Conservation (phyloP, 1,284 basidiomycete genomes). For the Ceratobasidium theobromae region DNA sequence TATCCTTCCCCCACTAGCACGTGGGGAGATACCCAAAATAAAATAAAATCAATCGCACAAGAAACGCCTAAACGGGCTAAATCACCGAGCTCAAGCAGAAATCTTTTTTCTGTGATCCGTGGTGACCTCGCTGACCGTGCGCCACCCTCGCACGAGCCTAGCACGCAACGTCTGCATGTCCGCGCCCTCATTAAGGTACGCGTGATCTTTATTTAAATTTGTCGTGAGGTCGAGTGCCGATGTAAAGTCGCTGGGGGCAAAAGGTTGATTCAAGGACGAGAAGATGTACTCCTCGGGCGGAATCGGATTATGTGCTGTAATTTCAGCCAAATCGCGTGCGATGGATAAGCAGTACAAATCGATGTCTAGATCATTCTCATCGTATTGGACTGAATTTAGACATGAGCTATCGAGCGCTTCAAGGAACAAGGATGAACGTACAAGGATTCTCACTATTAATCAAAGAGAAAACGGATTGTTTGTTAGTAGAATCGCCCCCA, state of each 20-base stretch:
- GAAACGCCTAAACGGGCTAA: not conserved
- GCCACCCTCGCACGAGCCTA: conserved; percentile 59
- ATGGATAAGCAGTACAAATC: conserved; percentile 63
- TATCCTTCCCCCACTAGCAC: no score
- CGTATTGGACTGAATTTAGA: conserved; percentile 9
- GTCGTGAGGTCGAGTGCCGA: conserved; percentile 53
- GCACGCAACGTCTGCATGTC: conserved; percentile 55
- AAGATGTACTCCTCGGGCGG: conserved; percentile 57
- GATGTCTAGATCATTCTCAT: conserved; percentile 63
- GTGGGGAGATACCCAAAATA: no score
- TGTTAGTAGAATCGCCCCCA: not conserved
- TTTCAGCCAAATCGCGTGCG: conserved; percentile 63
- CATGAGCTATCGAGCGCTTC: not conserved
- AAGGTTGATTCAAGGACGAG: conserved; percentile 59
- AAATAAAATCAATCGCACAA: no score
- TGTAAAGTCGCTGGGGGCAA: conserved; percentile 64
- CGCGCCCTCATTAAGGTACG: conserved; percentile 43
- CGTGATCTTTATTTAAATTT: conserved; percentile 43
- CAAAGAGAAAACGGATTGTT: not conserved
- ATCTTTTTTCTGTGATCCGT: not conserved
- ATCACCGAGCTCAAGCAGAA: not conserved
- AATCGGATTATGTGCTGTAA: conserved; percentile 61
- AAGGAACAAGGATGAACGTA: conserved; percentile 48
- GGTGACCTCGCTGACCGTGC: conserved; percentile 41
- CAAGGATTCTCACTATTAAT: conserved; percentile 59